phyloP scores from a whole-genome alignment of 1,139 yeast species.

The Candida sp. region DNA sequence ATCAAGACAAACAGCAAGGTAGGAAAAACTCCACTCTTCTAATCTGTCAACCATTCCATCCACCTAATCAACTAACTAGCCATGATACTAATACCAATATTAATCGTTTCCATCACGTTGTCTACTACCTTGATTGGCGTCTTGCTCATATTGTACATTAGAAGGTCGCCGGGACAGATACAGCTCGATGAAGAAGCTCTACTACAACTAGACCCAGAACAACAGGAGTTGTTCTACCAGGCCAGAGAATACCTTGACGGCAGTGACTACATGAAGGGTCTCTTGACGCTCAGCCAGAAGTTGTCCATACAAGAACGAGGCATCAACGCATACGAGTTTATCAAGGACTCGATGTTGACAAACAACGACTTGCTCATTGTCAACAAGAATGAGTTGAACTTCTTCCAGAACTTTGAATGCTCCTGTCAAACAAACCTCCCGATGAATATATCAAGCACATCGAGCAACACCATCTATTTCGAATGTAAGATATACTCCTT shows the following conservation, averaged over 20 bases:
- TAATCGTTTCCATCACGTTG: not conserved
- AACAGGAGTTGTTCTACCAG: slow-evolving; percentile 80
- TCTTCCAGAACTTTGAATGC: slow-evolving; percentile 71
- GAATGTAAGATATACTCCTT: slow-evolving; percentile 69
- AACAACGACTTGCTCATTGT: slow-evolving; percentile 65
- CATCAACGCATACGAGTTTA: slow-evolving; percentile 91
- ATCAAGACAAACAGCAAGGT: not conserved
- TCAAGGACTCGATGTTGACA: slow-evolving; percentile 66
- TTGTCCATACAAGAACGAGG: slow-evolving; percentile 89
- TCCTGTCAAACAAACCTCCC: slow-evolving; percentile 88
- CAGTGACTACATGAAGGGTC: slow-evolving; percentile 58
- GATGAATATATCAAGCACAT: slow-evolving; percentile 78
- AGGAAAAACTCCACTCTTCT: not conserved
- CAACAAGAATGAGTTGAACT: slow-evolving; percentile 78
- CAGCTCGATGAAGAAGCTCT: slow-evolving; percentile 2
- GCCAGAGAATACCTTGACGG: slow-evolving; percentile 61
- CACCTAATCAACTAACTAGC: not conserved
- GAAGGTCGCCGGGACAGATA: not conserved
- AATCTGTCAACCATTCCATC: not conserved
- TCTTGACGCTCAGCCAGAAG: slow-evolving; percentile 51
- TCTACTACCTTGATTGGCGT: not conserved
- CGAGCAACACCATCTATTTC: slow-evolving; percentile 59
- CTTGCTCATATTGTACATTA: not conserved
- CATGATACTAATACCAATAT: slow-evolving; percentile 2
- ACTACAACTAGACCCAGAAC: slow-evolving; percentile 57